Evolutionary conservation across 495 filamentous ascomycete genomes (phyloP).

Genomic region (Hypomontagnella submonticulosa): DNA sequence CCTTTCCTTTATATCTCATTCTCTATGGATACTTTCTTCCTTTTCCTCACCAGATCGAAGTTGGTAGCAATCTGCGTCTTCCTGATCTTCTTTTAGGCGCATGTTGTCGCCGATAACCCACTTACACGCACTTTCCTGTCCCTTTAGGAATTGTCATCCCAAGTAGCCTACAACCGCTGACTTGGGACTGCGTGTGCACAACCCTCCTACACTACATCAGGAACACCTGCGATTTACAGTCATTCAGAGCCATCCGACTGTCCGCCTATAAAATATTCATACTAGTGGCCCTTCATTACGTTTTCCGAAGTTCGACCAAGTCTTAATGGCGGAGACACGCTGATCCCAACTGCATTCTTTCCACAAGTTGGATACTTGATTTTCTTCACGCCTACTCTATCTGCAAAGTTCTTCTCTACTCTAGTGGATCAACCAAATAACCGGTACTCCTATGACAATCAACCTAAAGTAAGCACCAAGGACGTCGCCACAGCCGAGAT

Average conservation of each 20-base stretch:
- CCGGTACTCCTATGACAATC: conserved; percentile 7
- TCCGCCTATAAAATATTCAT: too few relatives aligned
- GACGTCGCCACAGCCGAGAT: conserved; percentile 15
- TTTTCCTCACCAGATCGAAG: too few relatives aligned
- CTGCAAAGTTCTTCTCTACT: background rate
- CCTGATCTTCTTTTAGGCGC: too few relatives aligned
- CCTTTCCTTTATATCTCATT: background rate
- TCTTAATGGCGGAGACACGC: conserved; percentile 9
- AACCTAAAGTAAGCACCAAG: background rate
- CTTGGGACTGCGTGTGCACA: too few relatives aligned
- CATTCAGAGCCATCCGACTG: too few relatives aligned
- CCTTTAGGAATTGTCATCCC: too few relatives aligned
- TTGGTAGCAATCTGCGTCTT: too few relatives aligned
- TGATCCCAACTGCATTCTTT: background rate
- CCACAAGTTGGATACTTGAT: conserved; percentile 13
- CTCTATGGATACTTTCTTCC: too few relatives aligned
- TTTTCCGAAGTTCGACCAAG: background rate
- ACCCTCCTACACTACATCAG: too few relatives aligned
- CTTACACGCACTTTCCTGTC: background rate
- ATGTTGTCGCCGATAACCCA: background rate
- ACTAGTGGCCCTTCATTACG: background rate
- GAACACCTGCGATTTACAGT: too few relatives aligned
- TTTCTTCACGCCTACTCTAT: background rate
- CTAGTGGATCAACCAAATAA: background rate
- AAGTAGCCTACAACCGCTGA: too few relatives aligned